Evolutionary conservation across 257 asterid genomes (phyloP).

Genomic region (Anisodus acutangulus): DNA sequence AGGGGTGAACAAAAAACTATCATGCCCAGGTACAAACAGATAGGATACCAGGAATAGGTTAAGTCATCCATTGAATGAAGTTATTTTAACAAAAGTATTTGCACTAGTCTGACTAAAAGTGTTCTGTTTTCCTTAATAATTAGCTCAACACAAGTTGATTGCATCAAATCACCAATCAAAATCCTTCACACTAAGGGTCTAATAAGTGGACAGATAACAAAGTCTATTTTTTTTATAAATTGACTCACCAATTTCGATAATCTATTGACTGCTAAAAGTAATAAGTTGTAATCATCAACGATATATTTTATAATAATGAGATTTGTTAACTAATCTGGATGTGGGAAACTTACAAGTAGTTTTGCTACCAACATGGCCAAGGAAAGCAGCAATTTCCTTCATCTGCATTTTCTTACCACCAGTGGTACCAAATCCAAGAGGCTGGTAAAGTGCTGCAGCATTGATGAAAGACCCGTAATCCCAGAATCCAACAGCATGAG

Average conservation of each 20-base stretch:
- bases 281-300: too few relatives aligned
- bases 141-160: not conserved
- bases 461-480: slow-evolving; percentile 72
- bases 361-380: slow-evolving; percentile 84
- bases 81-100: not conserved
- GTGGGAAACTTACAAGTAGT: slow-evolving; percentile 64
- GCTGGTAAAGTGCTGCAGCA: slow-evolving; percentile 73
- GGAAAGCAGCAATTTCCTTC: slow-evolving; percentile 77
- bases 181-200: not conserved
- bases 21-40: not conserved
- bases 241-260: too few relatives aligned
- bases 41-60: not conserved
- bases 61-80: not conserved
- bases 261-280: not conserved
- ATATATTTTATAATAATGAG: too few relatives aligned
- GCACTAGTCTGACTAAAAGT: not conserved
- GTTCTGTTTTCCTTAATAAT: not conserved
- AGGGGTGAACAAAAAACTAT: not conserved
- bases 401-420: slow-evolving; percentile 70
- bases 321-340: not conserved
- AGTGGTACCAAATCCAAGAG: slow-evolving; percentile 84
- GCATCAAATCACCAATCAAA: not conserved
- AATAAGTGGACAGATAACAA: too few relatives aligned
- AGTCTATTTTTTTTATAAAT: too few relatives aligned
- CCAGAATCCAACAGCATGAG: slow-evolving; percentile 86